A percentile compares a stretch with the other conserved stretches of the same genome.
These are phyloP conservation scores for Globisporangium emineosum DNA, from an alignment of 352 stramenopile genomes.

Conservation along the genomic window DNA sequence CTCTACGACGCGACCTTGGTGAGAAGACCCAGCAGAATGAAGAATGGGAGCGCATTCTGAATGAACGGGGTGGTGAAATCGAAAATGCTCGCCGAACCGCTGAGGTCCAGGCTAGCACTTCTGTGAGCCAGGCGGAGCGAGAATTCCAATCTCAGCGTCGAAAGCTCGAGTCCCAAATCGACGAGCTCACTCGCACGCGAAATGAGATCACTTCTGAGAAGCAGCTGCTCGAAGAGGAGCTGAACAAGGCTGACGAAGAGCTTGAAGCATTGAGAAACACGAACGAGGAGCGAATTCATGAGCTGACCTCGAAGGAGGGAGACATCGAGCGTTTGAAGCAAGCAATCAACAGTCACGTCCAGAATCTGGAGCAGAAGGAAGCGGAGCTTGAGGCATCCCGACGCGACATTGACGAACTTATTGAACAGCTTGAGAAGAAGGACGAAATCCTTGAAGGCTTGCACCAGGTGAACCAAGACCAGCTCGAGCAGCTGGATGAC, in stretches of 20 bases:
- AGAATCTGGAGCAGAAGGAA: conserved; percentile 6
- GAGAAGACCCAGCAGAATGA: conserved; percentile 20
- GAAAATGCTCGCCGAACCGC: conserved; percentile 34
- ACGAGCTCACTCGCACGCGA: conserved; percentile 8
- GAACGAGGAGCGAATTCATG: conserved; percentile 4
- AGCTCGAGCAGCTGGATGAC: conserved; percentile 27
- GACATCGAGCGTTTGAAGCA: conserved; percentile 9
- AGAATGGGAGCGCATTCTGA: conserved; percentile 34
- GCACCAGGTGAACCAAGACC: conserved; percentile 20
- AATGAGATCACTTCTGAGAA: conserved; percentile 7
- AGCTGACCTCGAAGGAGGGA: conserved; percentile 11
- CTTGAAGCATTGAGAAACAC: neutral
- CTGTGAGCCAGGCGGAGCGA: conserved; percentile 34
- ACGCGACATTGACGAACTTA: conserved; percentile 11
- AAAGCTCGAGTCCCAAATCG: conserved; percentile 16
- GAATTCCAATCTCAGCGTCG: conserved; percentile 9
- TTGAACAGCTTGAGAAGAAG: conserved; percentile 13
- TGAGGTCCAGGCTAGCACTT: conserved; percentile 31
- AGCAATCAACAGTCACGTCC: neutral
- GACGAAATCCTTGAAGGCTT: conserved; percentile 9
- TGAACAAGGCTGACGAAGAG: conserved; percentile 10
- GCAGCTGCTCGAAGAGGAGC: conserved; percentile 14
- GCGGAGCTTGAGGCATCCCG: conserved; percentile 4
- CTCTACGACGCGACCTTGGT: conserved; percentile 21
- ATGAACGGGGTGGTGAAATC: conserved; percentile 42